These are phyloP conservation scores for Plasmodium malariae DNA, from an alignment of 169 alveolate species.

Conservation along the genomic window DNA sequence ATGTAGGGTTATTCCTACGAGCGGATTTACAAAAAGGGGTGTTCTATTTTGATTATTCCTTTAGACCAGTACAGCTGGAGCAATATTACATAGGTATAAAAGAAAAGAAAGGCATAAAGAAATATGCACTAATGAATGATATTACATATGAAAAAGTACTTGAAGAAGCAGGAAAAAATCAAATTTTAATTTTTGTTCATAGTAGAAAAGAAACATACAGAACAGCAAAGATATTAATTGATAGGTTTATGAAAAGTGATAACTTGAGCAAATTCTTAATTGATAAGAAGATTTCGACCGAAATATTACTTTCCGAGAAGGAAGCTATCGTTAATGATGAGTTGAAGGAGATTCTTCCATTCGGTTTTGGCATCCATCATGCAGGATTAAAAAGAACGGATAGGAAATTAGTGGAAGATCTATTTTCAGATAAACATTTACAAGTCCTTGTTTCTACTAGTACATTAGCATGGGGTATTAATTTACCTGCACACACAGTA, in stretches of 20 bases:
- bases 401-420: constrained; percentile 97
- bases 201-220: constrained; percentile 99
- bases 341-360: constrained; percentile 96
- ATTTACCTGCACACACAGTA: constrained; percentile 99
- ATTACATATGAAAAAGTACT: constrained; percentile 94
- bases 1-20: constrained; percentile 98
- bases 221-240: constrained; percentile 95
- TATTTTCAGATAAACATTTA: constrained; percentile 97
- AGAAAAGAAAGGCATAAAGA: constrained; percentile 97
- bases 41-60: constrained; percentile 96
- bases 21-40: constrained; percentile 94
- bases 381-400: constrained; percentile 99
- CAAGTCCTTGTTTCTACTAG: constrained; percentile 99
- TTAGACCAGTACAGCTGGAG: constrained; percentile 98
- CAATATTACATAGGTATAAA: constrained; percentile 97
- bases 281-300: constrained; percentile 93
- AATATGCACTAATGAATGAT: constrained; percentile 96
- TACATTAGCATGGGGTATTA: constrained; percentile 99
- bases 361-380: constrained; percentile 99
- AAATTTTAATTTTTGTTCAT: constrained; percentile 98
- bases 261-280: constrained; percentile 89
- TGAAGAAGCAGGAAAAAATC: constrained; percentile 88
- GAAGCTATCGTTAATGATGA: constrained; percentile 91
- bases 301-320: constrained; percentile 92
- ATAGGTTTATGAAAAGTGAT: constrained; percentile 92